These are phyloP conservation scores for Arabidopsis hybrid DNA, from an alignment of 441 rosid species.

Conservation along the genomic window DNA sequence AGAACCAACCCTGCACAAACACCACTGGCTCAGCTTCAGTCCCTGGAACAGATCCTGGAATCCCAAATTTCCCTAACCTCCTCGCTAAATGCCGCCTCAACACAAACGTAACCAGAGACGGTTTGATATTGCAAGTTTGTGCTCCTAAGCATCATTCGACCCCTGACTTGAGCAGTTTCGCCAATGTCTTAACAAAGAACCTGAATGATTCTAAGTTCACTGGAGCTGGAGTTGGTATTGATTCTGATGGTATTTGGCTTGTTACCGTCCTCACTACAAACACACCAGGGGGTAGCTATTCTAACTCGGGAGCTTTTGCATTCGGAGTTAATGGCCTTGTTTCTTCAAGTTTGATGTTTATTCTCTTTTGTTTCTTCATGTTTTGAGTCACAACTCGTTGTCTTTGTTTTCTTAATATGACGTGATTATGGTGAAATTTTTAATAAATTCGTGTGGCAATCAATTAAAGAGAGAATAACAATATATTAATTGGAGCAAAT, in stretches of 20 bases:
- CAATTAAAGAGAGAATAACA: too few species aligned
- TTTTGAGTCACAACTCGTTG: conserved; percentile 17
- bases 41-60: conserved; percentile 76
- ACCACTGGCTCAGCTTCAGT: conserved; percentile 75
- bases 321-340: conserved; percentile 5
- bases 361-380: conserved; percentile 32
- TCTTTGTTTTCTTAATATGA: too few species aligned
- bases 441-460: too few species aligned
- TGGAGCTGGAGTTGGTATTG: conserved; percentile 67
- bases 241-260: conserved; percentile 77
- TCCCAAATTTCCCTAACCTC: conserved; percentile 62
- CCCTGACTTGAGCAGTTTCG: conserved; percentile 77
- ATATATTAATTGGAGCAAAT: too few species aligned
- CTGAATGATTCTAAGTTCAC: conserved; percentile 61
- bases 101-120: conserved; percentile 68
- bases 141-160: conserved; percentile 66
- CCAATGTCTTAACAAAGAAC: conserved; percentile 57
- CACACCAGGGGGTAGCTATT: conserved; percentile 70
- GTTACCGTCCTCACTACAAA: conserved; percentile 77
- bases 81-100: conserved; percentile 69
- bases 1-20: conserved; percentile 81
- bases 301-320: conserved; percentile 13
- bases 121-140: conserved; percentile 77
- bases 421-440: too few species aligned
- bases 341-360: conserved; percentile 18